phyloP scores from a whole-genome alignment of 331 rosid species.

The Cydonia oblonga region DNA sequence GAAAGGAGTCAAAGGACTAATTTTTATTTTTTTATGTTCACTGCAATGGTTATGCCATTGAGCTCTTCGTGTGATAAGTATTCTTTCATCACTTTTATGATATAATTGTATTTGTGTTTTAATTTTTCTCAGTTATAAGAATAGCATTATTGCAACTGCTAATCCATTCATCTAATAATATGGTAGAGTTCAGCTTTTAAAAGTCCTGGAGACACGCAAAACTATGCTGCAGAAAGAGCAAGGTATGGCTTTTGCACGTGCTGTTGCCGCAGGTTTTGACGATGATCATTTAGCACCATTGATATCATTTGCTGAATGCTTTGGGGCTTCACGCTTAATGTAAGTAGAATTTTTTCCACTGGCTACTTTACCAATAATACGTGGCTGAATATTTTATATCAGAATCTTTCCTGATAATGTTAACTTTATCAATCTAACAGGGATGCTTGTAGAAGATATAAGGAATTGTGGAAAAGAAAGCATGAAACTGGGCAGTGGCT shows the following conservation, averaged over 20 bases:
- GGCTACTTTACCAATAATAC: conserved; percentile 8
- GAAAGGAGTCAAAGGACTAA: no score
- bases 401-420: conserved; percentile 9
- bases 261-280: conserved; percentile 98
- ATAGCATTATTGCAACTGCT: neutral
- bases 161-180: conserved; percentile 13
- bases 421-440: conserved; percentile 31
- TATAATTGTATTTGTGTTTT: no score
- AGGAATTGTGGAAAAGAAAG: conserved; percentile 86
- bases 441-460: conserved; percentile 71
- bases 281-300: conserved; percentile 55
- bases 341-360: conserved; percentile 27
- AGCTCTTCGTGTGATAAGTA: no score
- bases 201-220: conserved; percentile 90
- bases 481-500: conserved; percentile 98
- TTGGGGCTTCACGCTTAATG: conserved; percentile 91
- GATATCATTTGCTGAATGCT: conserved; percentile 78
- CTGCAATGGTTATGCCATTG: no score
- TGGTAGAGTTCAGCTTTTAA: conserved; percentile 78
- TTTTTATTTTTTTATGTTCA: no score
- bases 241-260: conserved; percentile 99
- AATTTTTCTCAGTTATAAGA: no score
- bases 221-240: conserved; percentile 90
- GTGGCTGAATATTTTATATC: neutral
- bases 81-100: no score